Percentiles rank a stretch among this genome's conserved stretches.
Evolutionary conservation across 192 early-diverging fungal species (phyloP).

Genomic region (Backusella circina): DNA sequence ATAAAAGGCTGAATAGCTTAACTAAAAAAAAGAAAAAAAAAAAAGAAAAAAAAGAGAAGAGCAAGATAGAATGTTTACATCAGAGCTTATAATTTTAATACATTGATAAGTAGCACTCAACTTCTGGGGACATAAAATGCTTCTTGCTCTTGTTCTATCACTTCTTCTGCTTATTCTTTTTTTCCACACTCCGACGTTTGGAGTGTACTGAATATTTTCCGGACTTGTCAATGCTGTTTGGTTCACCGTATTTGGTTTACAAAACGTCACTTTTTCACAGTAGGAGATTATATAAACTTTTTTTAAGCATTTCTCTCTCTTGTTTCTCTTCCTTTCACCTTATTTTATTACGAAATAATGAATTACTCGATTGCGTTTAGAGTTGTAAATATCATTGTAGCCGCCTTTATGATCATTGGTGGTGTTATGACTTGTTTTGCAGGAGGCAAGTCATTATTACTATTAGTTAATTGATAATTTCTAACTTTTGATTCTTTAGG

Average conservation of each 20-base stretch:
- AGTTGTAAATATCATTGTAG: conserved; percentile 24
- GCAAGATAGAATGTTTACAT: no score
- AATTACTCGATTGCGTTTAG: conserved; percentile 16
- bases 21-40: no score
- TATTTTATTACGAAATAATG: not conserved
- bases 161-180: no score
- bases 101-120: no score
- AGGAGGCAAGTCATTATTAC: conserved; percentile 15
- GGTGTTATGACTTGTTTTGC: conserved; percentile 28
- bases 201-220: not conserved
- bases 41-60: no score
- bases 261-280: not conserved
- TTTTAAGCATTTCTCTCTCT: not conserved
- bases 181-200: no score
- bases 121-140: no score
- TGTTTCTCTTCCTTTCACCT: not conserved
- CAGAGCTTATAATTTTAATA: no score
- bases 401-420: conserved; percentile 31
- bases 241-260: not conserved
- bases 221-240: not conserved
- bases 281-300: not conserved
- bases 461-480: not conserved
- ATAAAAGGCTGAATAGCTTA: no score
- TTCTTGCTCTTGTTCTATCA: no score
- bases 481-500: conserved; percentile 8